phyloP scores from a whole-genome alignment of 1,139 yeast species.

The Taphrina sp. region DNA sequence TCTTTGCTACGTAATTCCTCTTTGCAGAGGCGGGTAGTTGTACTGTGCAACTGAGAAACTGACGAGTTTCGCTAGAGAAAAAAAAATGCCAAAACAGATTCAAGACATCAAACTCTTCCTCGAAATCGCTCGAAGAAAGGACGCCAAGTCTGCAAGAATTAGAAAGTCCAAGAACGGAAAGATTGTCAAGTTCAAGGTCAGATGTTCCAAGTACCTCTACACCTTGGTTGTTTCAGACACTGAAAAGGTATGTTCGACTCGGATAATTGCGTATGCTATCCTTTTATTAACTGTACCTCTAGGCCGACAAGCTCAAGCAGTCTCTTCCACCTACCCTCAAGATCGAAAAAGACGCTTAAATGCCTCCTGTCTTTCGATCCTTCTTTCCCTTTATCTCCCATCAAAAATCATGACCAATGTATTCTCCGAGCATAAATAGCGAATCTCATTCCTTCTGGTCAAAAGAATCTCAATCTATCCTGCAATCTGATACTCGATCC shows the following conservation, averaged over 20 bases:
- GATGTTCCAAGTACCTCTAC: slow-evolving; percentile 93
- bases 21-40: slow-evolving; percentile 29
- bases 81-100: slow-evolving; percentile 36
- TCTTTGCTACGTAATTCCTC: not conserved
- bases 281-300: too few species aligned
- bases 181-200: slow-evolving; percentile 98
- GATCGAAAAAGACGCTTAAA: slow-evolving; percentile 26
- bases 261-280: not conserved
- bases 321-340: slow-evolving; percentile 75
- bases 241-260: slow-evolving; percentile 54
- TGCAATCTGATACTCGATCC: too few species aligned
- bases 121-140: slow-evolving; percentile 92
- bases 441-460: too few species aligned
- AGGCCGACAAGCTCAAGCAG: slow-evolving; percentile 94
- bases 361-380: not conserved
- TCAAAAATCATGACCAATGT: too few species aligned
- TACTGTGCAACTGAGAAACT: slow-evolving; percentile 30
- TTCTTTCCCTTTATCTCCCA: not conserved
- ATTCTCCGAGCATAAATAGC: too few species aligned
- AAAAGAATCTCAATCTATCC: too few species aligned
- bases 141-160: slow-evolving; percentile 93
- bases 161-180: slow-evolving; percentile 72
- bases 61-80: too few species aligned
- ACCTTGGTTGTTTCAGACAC: slow-evolving; percentile 95
- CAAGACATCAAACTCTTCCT: slow-evolving; percentile 95